Conservation (phyloP, 1,139 yeast genomes). For the Entelexis sorbosivorans region DNA sequence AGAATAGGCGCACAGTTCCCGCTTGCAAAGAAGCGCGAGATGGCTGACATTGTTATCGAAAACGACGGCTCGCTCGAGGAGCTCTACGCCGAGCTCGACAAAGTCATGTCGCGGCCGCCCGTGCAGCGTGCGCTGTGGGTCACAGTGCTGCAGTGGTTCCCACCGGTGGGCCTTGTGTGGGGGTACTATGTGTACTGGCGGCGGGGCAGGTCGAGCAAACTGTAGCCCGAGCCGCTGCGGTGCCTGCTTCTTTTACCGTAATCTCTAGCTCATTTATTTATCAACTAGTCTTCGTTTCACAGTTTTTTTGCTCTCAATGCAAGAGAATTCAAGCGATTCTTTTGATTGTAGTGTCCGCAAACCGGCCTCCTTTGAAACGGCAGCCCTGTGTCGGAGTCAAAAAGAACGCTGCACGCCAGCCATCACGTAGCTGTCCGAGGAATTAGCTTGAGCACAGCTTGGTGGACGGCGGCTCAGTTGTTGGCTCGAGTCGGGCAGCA, state of each 20-base stretch:
- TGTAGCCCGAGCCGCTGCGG: background rate
- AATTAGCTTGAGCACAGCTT: too few relatives aligned
- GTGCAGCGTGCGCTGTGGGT: slow-evolving; percentile 39
- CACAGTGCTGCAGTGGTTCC: slow-evolving; percentile 39
- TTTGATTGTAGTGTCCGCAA: too few relatives aligned
- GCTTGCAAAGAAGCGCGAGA: slow-evolving; percentile 42
- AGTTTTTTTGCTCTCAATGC: too few relatives aligned
- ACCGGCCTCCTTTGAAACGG: too few relatives aligned
- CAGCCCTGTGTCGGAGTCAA: too few relatives aligned
- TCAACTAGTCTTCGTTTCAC: too few relatives aligned
- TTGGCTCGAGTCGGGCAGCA: too few relatives aligned
- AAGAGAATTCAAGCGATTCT: too few relatives aligned
- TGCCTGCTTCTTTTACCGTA: too few relatives aligned
- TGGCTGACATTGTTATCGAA: slow-evolving; percentile 58
- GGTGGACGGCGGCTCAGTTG: too few relatives aligned
- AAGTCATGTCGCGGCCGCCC: slow-evolving; percentile 32
- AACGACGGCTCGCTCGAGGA: slow-evolving; percentile 47
- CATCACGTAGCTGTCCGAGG: too few relatives aligned
- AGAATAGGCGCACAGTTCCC: slow-evolving; percentile 74
- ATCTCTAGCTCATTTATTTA: background rate
- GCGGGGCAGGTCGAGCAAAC: background rate
- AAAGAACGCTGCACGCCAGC: too few relatives aligned
- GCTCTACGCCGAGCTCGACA: slow-evolving; percentile 41
- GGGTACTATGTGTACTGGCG: slow-evolving; percentile 14
- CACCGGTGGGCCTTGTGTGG: slow-evolving; percentile 46